phyloP scores from a whole-genome alignment of 192 early-diverging fungal genomes.

The Backusella australiensis region DNA sequence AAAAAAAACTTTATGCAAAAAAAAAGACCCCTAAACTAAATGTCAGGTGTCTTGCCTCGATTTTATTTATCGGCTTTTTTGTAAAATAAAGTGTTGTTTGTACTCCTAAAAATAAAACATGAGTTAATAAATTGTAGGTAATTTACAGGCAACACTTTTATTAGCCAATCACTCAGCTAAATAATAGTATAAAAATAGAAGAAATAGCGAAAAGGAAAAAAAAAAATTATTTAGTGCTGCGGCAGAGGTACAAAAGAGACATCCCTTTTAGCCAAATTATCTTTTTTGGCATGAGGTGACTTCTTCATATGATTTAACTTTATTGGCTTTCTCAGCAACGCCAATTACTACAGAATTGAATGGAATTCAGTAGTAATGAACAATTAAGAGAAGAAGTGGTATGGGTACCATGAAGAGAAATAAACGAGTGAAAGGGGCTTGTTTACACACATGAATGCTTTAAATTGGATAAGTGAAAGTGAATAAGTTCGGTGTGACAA shows the following conservation, averaged over 20 bases:
- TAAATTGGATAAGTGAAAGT: background rate
- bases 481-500: background rate
- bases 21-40: too few species aligned
- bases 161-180: background rate
- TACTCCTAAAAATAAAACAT: too few species aligned
- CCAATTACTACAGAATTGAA: background rate
- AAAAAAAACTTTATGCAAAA: too few species aligned
- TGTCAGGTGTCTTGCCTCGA: too few species aligned
- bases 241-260: background rate
- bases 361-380: too few species aligned
- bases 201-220: background rate
- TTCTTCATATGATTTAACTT: background rate
- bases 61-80: too few species aligned
- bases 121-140: too few species aligned
- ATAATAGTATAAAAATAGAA: background rate
- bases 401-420: background rate
- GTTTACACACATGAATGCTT: background rate
- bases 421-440: background rate
- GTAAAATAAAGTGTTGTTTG: too few species aligned
- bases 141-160: background rate
- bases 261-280: background rate
- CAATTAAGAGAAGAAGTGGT: too few species aligned
- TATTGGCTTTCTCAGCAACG: background rate
- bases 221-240: background rate
- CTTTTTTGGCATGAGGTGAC: background rate